Base-by-base conservation (phyloP, 1,284 basidiomycete genomes). In the Papiliotrema nemorosa region DNA sequence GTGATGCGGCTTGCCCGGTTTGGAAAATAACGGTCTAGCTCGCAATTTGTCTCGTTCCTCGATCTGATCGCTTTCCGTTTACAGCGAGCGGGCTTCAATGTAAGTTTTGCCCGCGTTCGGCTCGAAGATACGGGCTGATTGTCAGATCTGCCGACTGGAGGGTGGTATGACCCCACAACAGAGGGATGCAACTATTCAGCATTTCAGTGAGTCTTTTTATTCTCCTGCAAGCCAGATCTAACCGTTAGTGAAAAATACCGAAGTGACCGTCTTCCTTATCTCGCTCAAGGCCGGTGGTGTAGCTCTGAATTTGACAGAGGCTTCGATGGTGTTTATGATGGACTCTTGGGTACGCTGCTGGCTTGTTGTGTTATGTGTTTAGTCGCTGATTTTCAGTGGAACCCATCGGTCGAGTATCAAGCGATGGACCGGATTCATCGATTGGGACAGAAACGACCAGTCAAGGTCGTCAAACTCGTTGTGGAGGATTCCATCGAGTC, bases 101-200 rank as follows among this genome's bases (percentile, higher is more conserved):
- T 89, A 54, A 57, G 82, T 76, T n/a, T n/a, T n/a, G n/a, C n/a
- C n/a, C n/a, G n/a, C n/a, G n/a, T n/a, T n/a, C n/a, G n/a, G n/a
- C n/a, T n/a, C n/a, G n/a, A n/a, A n/a, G n/a, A n/a, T n/a, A n/a
- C n/a, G n/a, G n/a, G n/a, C 22, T n/a, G n/a, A 4, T 14, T 12
- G 36, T 13, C 26, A 93, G 84, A 84, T 96, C 50, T 97, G 92
- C 68, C 86, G 96, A 35, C 78, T 98, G 40, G 91, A 97, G 73
- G 96, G 96, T 46, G 90, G 88, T 20, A 98, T 99, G 94, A 87
- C 86, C 20, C 94, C 94, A 16, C 88, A 94, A 69, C 92, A 93
- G 49, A 83, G 94, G 59, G 90, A 97, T 74, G 87, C 89, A 22
- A 96, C 92, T 6, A 94, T 96, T 68, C 85, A 92, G 72, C 83